Percentiles rank a stretch among this genome's conserved stretches.
These are phyloP conservation scores for Parasitella parasitica DNA, from an alignment of 371 early-diverging fungal genomes.

Conservation along the genomic window DNA sequence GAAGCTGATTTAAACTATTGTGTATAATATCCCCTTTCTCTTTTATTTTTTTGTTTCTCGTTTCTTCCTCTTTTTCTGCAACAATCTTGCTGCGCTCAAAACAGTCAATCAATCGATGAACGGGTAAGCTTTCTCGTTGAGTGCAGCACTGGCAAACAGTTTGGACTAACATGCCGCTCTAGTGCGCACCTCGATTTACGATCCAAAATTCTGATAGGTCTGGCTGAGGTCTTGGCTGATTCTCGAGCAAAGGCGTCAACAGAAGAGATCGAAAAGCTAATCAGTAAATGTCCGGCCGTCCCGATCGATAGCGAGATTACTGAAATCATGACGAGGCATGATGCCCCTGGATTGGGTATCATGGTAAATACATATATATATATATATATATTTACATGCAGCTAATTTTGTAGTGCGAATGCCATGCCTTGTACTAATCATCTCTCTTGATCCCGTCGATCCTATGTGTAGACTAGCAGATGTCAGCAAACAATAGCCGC, in stretches of 20 bases:
- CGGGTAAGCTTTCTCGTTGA: constrained; percentile 5
- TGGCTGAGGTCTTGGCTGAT: constrained; percentile 59
- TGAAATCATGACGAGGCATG: constrained; percentile 17
- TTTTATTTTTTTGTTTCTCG: background rate
- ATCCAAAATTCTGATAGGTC: constrained; percentile 60
- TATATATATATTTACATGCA: no score
- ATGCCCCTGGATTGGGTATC: constrained; percentile 18
- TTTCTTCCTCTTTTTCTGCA: background rate
- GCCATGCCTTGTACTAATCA: no score
- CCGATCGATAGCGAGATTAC: constrained; percentile 24
- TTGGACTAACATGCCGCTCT: background rate
- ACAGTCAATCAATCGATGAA: constrained; percentile 3
- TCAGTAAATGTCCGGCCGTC: constrained; percentile 38
- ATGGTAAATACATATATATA: constrained; percentile 22
- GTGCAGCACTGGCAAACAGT: background rate
- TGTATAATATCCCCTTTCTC: background rate
- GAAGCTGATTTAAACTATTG: background rate
- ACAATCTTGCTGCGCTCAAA: no score
- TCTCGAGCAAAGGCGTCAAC: constrained; percentile 41
- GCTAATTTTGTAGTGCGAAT: no score
- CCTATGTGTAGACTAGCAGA: constrained; percentile 54
- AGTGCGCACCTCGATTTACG: constrained; percentile 45
- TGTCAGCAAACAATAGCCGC: constrained; percentile 49
- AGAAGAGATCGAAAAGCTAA: constrained; percentile 36
- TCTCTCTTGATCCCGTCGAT: no score